Base-by-base conservation (phyloP, 768 basidiomycete species). In the Agaricus subrufescens region DNA sequence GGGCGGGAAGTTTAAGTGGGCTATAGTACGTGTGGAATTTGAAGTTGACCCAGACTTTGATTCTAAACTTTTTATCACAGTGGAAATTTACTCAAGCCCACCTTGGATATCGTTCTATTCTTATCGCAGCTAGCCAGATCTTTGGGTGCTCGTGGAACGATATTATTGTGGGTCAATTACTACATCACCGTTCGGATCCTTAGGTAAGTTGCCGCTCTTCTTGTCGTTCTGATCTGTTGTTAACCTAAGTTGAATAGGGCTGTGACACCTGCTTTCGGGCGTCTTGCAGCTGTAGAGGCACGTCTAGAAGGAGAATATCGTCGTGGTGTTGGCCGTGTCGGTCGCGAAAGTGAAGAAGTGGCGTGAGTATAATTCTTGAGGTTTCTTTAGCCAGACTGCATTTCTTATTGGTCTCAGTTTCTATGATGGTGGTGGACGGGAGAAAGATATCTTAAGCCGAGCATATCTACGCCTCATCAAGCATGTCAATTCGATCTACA, bases 401-500 rank as follows among this genome's bases (percentile, higher is more conserved):
- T 25, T n/a, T 46, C 38, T 12, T 27, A 12, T 25, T 29, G 39
- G 26, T 59, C 5, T 34, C 34, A 93, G 91, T 0, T 98, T 98
- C 67, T 98, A 98, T 69, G 85, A 94, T 60, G 96, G 96, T 0
- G 94, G 93, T 0, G 67, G 75, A 2, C 76, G 89, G 39, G 96
- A 98, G 69, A 84, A 83, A 60, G 85, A 87, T 58, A 94, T 98
- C 46, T 72, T 98, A 40, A 83, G 81, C 51, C 71, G 75, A 15
- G 88, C 92, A 0, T 98, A 98, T 62, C 66, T 87, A 59, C 77
- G 82, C 29, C 69, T 98, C 23, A 92, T 94, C 62, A 86, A 83
- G 62, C 95, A 98, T 61, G 81, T 97, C 52, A 95, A 98, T 64
- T 87, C 84, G 0, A 93, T 98, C 46, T 95, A 92, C 76, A 93